Conservation (phyloP, 495 filamentous ascomycete species). For the Lepraria neglecta region DNA sequence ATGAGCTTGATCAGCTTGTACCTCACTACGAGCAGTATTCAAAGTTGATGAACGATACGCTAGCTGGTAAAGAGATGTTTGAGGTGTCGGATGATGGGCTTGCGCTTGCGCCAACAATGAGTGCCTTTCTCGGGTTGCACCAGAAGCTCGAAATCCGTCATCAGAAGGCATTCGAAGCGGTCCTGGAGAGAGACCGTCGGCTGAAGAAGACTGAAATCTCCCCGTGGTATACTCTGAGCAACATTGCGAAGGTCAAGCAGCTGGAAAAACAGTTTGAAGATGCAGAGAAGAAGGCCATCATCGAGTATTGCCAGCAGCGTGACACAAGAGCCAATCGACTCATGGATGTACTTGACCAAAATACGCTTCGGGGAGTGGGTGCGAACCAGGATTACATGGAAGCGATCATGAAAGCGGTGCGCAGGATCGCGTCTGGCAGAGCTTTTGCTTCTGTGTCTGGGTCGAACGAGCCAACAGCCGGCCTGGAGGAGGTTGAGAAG, state of each 20-base stretch:
- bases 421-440: constrained; percentile 34
- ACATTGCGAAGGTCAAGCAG: constrained; percentile 42
- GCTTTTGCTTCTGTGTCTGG: constrained; percentile 26
- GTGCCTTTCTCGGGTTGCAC: constrained; percentile 41
- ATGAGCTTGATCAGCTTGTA: constrained; percentile 47
- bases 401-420: constrained; percentile 40
- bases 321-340: constrained; percentile 47
- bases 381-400: constrained; percentile 49
- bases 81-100: constrained; percentile 37
- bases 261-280: constrained; percentile 49
- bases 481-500: constrained; percentile 43
- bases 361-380: constrained; percentile 47
- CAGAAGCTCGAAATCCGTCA: constrained; percentile 45
- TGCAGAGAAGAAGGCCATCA: constrained; percentile 47
- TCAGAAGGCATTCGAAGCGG: constrained; percentile 47
- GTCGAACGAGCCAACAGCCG: constrained; percentile 36
- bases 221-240: constrained; percentile 47
- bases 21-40: constrained; percentile 41
- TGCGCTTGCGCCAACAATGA: constrained; percentile 40
- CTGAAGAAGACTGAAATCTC: constrained; percentile 48
- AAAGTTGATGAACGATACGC: constrained; percentile 34
- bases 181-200: constrained; percentile 47
- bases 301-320: constrained; percentile 46
- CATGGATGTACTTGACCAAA: constrained; percentile 50
- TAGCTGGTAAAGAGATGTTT: constrained; percentile 38